These are phyloP conservation scores for Amyloporia xantha DNA, from an alignment of 768 basidiomycete genomes.

Conservation along the genomic window DNA sequence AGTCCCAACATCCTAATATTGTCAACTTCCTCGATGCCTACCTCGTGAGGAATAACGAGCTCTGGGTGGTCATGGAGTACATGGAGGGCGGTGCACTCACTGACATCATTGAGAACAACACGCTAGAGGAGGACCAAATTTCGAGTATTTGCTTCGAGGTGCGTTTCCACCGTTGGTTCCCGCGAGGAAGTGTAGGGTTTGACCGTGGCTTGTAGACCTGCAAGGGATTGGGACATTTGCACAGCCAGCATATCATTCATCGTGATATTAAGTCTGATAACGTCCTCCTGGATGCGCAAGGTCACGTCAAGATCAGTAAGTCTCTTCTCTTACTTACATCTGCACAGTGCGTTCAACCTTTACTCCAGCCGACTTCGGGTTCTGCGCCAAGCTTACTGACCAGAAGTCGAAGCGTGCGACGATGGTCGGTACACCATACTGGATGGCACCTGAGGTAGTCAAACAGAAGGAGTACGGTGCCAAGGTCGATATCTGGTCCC, in stretches of 20 bases:
- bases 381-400: conserved; percentile 93
- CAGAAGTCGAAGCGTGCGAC: conserved; percentile 96
- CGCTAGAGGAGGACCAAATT: conserved; percentile 92
- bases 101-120: conserved; percentile 96
- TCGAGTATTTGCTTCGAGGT: conserved; percentile 90
- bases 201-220: conserved; percentile 58
- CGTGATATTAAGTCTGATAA: conserved; percentile 98
- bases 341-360: conserved; percentile 1
- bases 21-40: conserved; percentile 94
- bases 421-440: conserved; percentile 98
- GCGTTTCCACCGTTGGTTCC: conserved; percentile 20
- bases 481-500: conserved; percentile 95
- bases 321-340: conserved; percentile 13
- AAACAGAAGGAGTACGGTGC: conserved; percentile 97
- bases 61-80: conserved; percentile 99
- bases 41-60: conserved; percentile 78
- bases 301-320: conserved; percentile 96
- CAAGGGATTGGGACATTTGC: conserved; percentile 88
- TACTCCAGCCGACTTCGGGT: conserved; percentile 83
- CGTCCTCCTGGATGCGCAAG: conserved; percentile 85
- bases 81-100: conserved; percentile 98
- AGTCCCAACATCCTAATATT: conserved; percentile 94
- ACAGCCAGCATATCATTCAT: conserved; percentile 92
- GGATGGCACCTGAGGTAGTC: conserved; percentile 99
- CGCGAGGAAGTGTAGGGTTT: conserved; percentile 5